Percentiles rank a stretch among this genome's conserved stretches.
phyloP scores from a whole-genome alignment of 2,329 filamentous ascomycete genomes.

The Arthrobotrys iridis region DNA sequence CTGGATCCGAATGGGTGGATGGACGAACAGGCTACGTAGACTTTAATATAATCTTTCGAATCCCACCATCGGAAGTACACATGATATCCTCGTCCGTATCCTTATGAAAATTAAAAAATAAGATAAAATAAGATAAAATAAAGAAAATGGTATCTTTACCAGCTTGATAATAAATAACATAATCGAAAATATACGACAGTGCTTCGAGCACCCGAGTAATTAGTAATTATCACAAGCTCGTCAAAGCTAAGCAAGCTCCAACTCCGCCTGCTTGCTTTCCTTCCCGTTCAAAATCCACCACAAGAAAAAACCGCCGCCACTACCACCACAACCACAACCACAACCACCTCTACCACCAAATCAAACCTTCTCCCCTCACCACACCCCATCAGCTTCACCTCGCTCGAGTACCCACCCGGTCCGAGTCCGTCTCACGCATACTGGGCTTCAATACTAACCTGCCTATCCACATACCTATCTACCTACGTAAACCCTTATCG shows the following conservation, averaged over 20 bases:
- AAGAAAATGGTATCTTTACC: no score
- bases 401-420: no score
- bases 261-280: background rate
- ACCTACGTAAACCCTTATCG: background rate
- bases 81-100: no score
- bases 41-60: background rate
- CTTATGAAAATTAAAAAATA: no score
- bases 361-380: background rate
- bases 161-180: background rate
- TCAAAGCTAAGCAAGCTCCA: background rate
- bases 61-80: no score
- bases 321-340: no score
- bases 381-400: background rate
- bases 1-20: background rate
- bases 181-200: no score
- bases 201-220: no score
- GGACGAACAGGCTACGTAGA: conserved; percentile 20
- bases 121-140: no score
- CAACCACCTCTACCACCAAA: no score
- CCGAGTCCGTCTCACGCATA: no score
- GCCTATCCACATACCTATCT: background rate
- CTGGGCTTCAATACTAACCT: background rate
- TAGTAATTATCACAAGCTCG: conserved; percentile 26
- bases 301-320: conserved; percentile 25
- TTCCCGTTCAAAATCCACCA: conserved; percentile 17